Base-by-base conservation (phyloP, 768 basidiomycete genomes). In the Mycena indigotica region DNA sequence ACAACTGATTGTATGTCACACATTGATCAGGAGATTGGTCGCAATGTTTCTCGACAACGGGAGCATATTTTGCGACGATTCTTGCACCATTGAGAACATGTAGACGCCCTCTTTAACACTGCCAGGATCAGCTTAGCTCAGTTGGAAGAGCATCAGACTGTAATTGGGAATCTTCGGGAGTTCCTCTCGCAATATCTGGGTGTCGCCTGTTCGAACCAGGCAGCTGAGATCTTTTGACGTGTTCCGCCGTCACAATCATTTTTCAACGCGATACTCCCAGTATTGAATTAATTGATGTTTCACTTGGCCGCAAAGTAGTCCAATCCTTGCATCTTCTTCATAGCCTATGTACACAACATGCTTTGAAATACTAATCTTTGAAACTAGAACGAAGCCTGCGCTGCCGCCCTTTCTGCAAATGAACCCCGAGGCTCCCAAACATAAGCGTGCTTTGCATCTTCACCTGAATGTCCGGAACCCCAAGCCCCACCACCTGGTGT, bases 401-500 rank as follows among this genome's bases (percentile, higher is more conserved):
- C 77, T 57, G 84, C 83, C 38, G 80, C 81, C 55, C 85, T 75
- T 64, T 88, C 85, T 45, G 84, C 84, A 53, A 90, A 64, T 55
- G 87, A 89, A 1, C 88, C 88, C 55, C 88, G 73, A n/a, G 87
- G 84, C 65, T 87, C 86, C 88, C 88, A 89, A 26, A 70, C 75
- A 26, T 67, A 72, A 41, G 71, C 66, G 68, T 84, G 77, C 23
- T 57, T 61, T 41, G 58, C 57, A n/a, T 74, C 65, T 58, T 66
- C 55, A 48, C 56, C 29, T 60, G 44, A 6, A 44, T 59, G 38
- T 21, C 53, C 66, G 29, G 60, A 67, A 1, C 94, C 94, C 90
- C 90, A 96, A 2, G 86, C 95, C 5, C 95, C 95, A 8, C 88
- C 95, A 1, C 95, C 95, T 0, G 95, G 95, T 0, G 95, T 95